Evolutionary conservation across 257 asterid species (phyloP).

Genomic region (Jacaranda copaia): DNA sequence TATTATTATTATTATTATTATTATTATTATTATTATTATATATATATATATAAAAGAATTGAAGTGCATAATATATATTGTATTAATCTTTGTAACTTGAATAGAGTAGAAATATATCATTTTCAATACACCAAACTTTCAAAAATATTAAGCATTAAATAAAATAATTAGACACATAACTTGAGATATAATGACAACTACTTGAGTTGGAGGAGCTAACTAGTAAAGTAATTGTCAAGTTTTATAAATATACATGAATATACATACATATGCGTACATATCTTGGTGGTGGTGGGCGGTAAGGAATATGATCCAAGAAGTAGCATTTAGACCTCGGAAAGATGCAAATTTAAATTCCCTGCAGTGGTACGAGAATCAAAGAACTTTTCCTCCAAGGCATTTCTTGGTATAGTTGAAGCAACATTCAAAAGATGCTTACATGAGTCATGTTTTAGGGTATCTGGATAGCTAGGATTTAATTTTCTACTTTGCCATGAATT

Average conservation of each 20-base stretch:
- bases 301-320: not conserved
- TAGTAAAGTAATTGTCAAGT: not conserved
- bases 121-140: no score
- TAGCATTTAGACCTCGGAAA: not conserved
- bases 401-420: not conserved
- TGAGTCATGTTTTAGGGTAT: not conserved
- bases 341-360: not conserved
- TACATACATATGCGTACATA: not conserved
- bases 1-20: no score
- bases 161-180: no score
- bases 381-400: not conserved
- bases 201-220: no score
- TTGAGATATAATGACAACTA: no score
- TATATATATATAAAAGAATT: no score
- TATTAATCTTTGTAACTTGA: no score
- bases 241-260: not conserved
- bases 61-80: no score
- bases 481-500: not conserved
- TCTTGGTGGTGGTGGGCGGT: not conserved
- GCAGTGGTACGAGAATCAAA: not conserved
- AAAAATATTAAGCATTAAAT: no score
- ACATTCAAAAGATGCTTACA: constrained; percentile 7
- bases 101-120: no score
- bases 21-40: no score
- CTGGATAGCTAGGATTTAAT: not conserved